Conservation (phyloP, 257 asterid species). For the Nicotiana benthamiana region DNA sequence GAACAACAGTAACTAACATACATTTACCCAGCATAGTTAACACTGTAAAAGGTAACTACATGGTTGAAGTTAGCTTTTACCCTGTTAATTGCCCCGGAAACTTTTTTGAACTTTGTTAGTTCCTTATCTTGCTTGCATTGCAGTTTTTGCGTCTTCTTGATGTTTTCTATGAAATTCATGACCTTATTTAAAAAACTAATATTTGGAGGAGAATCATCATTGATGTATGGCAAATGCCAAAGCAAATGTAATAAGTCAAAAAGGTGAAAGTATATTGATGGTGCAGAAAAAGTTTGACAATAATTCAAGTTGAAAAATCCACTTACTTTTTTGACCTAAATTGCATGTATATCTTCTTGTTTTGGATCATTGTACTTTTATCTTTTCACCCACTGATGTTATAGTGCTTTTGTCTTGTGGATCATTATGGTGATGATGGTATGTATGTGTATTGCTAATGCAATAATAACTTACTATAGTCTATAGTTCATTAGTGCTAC, state of each 20-base stretch:
- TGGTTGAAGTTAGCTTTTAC: not conserved
- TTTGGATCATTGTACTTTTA: not conserved
- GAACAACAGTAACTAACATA: not conserved
- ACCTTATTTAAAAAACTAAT: too few species aligned
- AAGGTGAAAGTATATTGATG: not conserved
- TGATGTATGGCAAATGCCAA: not conserved
- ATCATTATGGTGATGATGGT: not conserved
- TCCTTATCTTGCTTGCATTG: too few species aligned
- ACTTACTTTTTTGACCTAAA: not conserved
- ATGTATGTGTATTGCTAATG: not conserved
- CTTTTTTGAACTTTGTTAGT: too few species aligned
- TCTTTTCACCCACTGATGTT: not conserved
- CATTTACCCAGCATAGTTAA: not conserved
- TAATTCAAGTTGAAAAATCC: not conserved
- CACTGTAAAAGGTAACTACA: not conserved
- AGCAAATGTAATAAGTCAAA: not conserved
- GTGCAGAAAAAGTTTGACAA: not conserved
- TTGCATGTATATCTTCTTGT: not conserved
- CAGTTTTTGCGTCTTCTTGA: too few species aligned
- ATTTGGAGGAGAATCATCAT: not conserved
- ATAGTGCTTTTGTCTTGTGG: not conserved
- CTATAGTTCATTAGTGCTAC: not conserved
- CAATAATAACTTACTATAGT: not conserved
- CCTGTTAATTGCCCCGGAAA: too few species aligned
- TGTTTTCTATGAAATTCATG: too few species aligned